Base-by-base conservation (phyloP, 306 rosid species). In the Ammopiptanthus mongolicus region DNA sequence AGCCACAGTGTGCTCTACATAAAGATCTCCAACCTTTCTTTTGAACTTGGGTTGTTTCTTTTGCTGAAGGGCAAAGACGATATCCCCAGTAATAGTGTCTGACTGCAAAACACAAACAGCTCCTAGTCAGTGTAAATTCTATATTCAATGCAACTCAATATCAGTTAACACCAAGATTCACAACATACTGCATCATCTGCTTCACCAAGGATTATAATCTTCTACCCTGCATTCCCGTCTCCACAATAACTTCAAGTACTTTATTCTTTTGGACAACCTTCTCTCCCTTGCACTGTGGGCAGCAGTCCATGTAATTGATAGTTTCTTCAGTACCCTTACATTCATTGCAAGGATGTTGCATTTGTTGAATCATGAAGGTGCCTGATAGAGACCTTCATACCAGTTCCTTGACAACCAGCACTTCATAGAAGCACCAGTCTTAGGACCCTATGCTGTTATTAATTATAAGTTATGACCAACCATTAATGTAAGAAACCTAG, bases 261-360 rank as follows among this genome's bases (percentile, higher is more conserved):
- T 91, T 94, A 87, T 94, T 94, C 85, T 94, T 96, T 80, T 91
- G 98, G 22, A 82, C 89, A 87, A 94, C 94, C 86, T 94, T 94
- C 80, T 90, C 95, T 50, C 98, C 98, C 80, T 91, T 91, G 79
- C 98, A 94, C 42, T 86, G 92, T 1, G 85, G 75, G 84, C 98
- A 94, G 33, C 97, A 94, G 71, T 94, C 98, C 80, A 73, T 91
- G 44, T 94, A 97, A 63, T 63, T 94, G 77, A 94, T 94, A 55
- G 94, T 91, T 82, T 94, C 98, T 47, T 96, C 98, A 18, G 97
- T 90, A 39, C 98, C 98, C 87, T 88, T 94, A 47, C 98, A 94
- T 69, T 94, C 98, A 86, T 83, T 88, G 84, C n/a, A n/a, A n/a
- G n/a, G n/a, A n/a, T n/a, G n/a, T n/a, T n/a, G n/a, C n/a, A n/a